Evolutionary conservation across 2,329 filamentous ascomycete species (phyloP), one percentile per base, ranked within the genome.

Genomic region (Pyricularia sp.): DNA sequence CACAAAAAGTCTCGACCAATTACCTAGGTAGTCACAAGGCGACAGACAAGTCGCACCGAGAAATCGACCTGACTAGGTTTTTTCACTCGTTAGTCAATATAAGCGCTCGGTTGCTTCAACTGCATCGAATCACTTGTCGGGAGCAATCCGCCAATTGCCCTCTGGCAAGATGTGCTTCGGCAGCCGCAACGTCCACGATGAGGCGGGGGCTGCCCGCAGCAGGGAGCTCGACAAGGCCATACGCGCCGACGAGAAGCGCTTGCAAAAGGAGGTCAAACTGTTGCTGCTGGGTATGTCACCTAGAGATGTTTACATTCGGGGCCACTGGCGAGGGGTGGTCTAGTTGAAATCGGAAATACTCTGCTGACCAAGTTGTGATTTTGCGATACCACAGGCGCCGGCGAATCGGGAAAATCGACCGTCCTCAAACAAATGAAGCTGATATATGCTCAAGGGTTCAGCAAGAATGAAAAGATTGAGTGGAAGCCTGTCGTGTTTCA

Each of bases 371-470:
- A 31, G 7, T 67, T 17, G 33, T 25, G 12, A 10, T 23, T 65
- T 12, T 23, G 4, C 14, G 64, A 11, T 64, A 23, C n/a, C 31
- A n/a, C 31, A 97, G 94, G 94, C 79, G 94, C 94, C 75, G 94
- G 94, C 77, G 94, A 98, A 81, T 95, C 91, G 70, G 92, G 94
- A 73, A 98, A 98, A 81, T 97, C 94, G 10, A 98, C 94, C 1
- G 94, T 98, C 70, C 87, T 98, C 73, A 98, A 98, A 83, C 94
- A 98, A 84, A 98, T 99, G 95, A 94, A 94, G 79, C 89, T 99
- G 79, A 97, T 99, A 74, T 95, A 98, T 79, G 89, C 93, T 17
- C 90, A 93, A 79, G 94, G 95, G 67, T 98, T 98, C 82, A 92
- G 89, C 76, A 91, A 92, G 75, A 89, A 88, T 72, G 95, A 98